Evolutionary conservation across 805 yeast species (phyloP).

Genomic region (Danielozyma ontarioensis): DNA sequence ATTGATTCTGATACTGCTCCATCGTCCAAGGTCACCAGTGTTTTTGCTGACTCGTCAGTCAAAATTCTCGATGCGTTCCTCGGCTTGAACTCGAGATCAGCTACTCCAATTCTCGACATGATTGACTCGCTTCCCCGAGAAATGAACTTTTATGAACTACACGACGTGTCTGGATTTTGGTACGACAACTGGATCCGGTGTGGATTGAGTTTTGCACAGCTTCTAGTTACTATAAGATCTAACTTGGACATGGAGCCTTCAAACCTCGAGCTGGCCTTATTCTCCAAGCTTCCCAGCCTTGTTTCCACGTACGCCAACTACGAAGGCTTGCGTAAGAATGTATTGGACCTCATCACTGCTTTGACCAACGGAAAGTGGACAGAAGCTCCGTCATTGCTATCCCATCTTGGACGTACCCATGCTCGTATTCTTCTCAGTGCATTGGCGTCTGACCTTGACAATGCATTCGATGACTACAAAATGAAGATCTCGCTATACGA

Average conservation of each 20-base stretch:
- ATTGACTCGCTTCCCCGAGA: conserved; percentile 43
- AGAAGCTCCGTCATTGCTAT: conserved; percentile 69
- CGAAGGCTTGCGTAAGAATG: conserved; percentile 41
- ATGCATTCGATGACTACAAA: conserved; percentile 47
- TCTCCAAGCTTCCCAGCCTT: conserved; percentile 48
- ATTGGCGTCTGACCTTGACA: conserved; percentile 55
- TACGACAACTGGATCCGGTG: conserved; percentile 44
- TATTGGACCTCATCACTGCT: conserved; percentile 53
- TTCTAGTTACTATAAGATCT: conserved; percentile 55
- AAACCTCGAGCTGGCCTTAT: conserved; percentile 58
- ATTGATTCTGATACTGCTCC: conserved; percentile 40
- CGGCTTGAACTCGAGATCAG: conserved; percentile 47
- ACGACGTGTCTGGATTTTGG: conserved; percentile 43
- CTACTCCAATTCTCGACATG: conserved; percentile 47
- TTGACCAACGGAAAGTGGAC: conserved; percentile 55
- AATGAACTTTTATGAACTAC: conserved; percentile 30
- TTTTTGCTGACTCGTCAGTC: conserved; percentile 47
- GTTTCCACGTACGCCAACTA: conserved; percentile 53
- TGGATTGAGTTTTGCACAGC: conserved; percentile 51
- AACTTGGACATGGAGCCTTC: conserved; percentile 49
- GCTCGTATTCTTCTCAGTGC: conserved; percentile 57
- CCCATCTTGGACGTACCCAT: conserved; percentile 68
- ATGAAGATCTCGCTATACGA: conserved; percentile 53
- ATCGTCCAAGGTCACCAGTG: conserved; percentile 33
- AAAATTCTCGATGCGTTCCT: conserved; percentile 54